Evolutionary conservation across 352 stramenopile species (phyloP).

Genomic region (Proteromonas lacertae): DNA sequence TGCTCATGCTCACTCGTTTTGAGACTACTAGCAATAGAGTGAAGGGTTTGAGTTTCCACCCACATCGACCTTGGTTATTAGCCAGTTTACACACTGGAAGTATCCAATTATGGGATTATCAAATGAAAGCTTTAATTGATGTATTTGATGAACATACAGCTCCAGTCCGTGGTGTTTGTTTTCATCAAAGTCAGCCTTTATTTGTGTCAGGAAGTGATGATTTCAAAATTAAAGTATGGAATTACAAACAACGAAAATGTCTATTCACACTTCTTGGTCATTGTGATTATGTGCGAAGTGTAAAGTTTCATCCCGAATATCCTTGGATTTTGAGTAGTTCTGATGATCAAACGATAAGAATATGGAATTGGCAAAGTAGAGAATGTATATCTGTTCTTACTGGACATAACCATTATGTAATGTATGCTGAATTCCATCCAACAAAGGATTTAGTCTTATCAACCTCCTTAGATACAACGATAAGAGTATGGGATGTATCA

Average conservation of each 20-base stretch:
- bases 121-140: conserved; percentile 91
- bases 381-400: conserved; percentile 92
- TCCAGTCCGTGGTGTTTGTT: conserved; percentile 89
- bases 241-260: conserved; percentile 91
- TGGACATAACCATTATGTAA: conserved; percentile 99
- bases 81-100: conserved; percentile 94
- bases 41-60: conserved; percentile 94
- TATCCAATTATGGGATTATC: conserved; percentile 89
- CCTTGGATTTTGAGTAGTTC: conserved; percentile 81
- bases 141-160: conserved; percentile 94
- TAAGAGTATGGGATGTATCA: conserved; percentile 96
- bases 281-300: conserved; percentile 96
- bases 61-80: conserved; percentile 88
- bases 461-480: conserved; percentile 87
- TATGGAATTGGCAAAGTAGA: conserved; percentile 98
- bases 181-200: conserved; percentile 79
- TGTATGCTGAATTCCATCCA: conserved; percentile 96
- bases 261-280: conserved; percentile 94
- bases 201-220: conserved; percentile 95
- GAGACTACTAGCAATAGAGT: conserved; percentile 97
- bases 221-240: conserved; percentile 98
- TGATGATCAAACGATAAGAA: conserved; percentile 93
- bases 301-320: conserved; percentile 97
- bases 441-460: conserved; percentile 97
- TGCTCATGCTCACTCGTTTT: conserved; percentile 99